phyloP scores from a whole-genome alignment of 257 asterid species.

The Solanum clarkiae region DNA sequence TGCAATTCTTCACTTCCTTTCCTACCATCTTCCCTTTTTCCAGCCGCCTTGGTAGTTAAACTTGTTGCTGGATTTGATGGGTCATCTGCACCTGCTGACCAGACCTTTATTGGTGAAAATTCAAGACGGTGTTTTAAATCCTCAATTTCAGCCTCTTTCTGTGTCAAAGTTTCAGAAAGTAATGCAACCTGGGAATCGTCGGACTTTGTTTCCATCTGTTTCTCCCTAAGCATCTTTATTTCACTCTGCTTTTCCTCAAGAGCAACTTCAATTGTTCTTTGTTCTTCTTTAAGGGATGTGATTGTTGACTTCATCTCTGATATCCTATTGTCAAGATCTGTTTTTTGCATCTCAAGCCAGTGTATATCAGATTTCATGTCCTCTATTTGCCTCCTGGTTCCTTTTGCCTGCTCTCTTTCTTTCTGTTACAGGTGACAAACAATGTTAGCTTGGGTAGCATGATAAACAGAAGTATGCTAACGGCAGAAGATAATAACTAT shows the following conservation, averaged over 20 bases:
- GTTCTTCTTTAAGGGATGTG: conserved; percentile 58
- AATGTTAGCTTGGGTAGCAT: background rate
- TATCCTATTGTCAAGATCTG: conserved; percentile 25
- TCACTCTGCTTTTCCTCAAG: conserved; percentile 45
- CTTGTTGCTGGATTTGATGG: conserved; percentile 7
- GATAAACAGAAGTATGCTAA: background rate
- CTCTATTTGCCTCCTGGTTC: conserved; percentile 33
- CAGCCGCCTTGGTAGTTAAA: background rate
- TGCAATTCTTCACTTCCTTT: background rate
- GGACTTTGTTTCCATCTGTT: background rate
- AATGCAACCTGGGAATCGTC: conserved; percentile 18
- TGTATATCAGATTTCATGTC: conserved; percentile 39
- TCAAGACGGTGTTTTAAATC: conserved; percentile 21
- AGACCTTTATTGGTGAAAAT: conserved; percentile 8
- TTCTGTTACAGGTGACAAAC: conserved; percentile 21
- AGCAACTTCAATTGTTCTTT: conserved; percentile 21
- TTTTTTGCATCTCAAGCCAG: conserved; percentile 32
- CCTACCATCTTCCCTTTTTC: background rate
- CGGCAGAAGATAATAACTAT: background rate
- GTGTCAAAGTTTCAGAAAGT: conserved; percentile 14
- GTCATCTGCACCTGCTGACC: conserved; percentile 18
- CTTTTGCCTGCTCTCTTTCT: conserved; percentile 35
- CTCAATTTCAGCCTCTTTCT: conserved; percentile 29
- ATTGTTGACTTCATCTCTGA: conserved; percentile 53
- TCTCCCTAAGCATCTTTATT: conserved; percentile 24